Base-by-base conservation (phyloP, 2,329 filamentous ascomycete genomes). In the Dichotomopilus funicola region DNA sequence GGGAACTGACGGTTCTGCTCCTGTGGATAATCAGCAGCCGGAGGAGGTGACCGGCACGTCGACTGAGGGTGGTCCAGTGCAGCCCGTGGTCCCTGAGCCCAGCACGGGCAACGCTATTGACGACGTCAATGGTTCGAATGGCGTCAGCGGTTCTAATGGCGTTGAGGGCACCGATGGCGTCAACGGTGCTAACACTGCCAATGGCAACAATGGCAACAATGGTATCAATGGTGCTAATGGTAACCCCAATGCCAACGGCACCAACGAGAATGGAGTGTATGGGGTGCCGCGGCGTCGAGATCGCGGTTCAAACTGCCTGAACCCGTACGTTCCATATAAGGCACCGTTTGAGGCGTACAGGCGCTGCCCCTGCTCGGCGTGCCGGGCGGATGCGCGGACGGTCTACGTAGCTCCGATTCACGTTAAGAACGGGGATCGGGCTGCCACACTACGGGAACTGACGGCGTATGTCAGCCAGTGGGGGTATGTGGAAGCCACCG, bases 401-500 rank as follows among this genome's bases (percentile, higher is more conserved):
- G 45, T 57, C 12, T 40, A 51, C 12, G 43, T 57, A 13, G 34
- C 10, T 4, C 33, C 5, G 34, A 27, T 57, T 11, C 19, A 31
- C 4, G 3, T 33, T 5, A 19, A 8, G 1, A 8, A n/a, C 2
- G 12, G 42, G 1, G 12, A 12, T 1, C 2, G 8, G 11, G 36
- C 27, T 1, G 33, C 19, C 11, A 31, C 19, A 27, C 19, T 27
- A 27, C 19, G 19, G 19, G 19, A 27, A 27, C 19, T 58, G 11
- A 19, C 5, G 1, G 19, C 38, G 1, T 42, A 48, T n/a, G 50
- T 58, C 19, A 9, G 11, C 6, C 34, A 27, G 7, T 58, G 53
- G 53, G 56, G 56, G 12, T 6, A 56, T 9, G 50, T 58, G 13
- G 49, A 58, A n/a, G 5, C 5, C 3, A 44, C 36, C 36, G 12